Base-by-base conservation (phyloP, 2,329 filamentous ascomycete species). In the Aspergillus unguis region DNA sequence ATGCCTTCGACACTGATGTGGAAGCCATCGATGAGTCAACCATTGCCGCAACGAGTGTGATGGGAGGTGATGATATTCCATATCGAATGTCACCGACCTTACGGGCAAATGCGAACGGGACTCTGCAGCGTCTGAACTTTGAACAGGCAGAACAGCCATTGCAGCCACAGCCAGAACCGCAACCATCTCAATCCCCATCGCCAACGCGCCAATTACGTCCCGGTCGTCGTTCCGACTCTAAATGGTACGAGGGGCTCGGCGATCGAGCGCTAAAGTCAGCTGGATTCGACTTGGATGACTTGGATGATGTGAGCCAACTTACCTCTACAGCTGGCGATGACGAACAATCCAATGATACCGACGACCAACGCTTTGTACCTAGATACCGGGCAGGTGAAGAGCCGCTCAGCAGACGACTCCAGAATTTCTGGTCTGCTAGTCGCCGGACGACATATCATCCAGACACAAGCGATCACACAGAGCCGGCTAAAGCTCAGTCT, bases 21-120 rank as follows among this genome's bases (percentile, higher is more conserved):
- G 72, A 75, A 52, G 72, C 67, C 8, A 60, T 74, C 7, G 72
- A 75, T 62, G 72, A 75, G 56, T 74, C 72, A 3, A 75, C 72
- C 5, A 67, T 73, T 59, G 67, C 65, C 2, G 67, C 61, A 23
- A 70, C 67, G 25, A 74, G 75, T 62, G 53, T 76, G 50, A 55
- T 71, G 48, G 67, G 63, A 29, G 60, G 57, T 49, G 69, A 71
- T 37, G 67, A 70, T 45, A 53, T 53, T 44, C 62, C 65, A 28
- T 57, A 61, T 32, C 63, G 63, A 44, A 52, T 57, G 41, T 52
- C 60, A 17, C 58, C 56, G 17, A 58, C 57, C 36, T 48, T 40
- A 5, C 59, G 59, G 53, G 49, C 53, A 35, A 59, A 57, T 43
- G 50, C 44, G 6, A 60, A 44, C 32, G 41, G 59, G 48, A 52